These are phyloP conservation scores for Ustilago xerochloae DNA, from an alignment of 1,284 basidiomycete genomes.

Conservation along the genomic window DNA sequence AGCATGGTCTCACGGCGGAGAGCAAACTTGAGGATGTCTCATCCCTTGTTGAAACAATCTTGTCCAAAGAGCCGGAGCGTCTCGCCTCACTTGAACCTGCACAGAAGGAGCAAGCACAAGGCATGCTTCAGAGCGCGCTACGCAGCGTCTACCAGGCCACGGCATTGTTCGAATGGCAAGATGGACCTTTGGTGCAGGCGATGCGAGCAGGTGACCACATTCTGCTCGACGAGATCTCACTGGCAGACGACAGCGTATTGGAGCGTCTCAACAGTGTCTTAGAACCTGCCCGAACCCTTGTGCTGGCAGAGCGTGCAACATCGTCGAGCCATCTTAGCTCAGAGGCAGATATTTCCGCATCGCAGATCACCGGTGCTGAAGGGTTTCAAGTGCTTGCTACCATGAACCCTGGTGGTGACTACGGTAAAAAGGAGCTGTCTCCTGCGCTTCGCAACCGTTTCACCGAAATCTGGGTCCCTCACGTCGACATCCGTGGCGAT, in stretches of 20 bases:
- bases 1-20: conserved; percentile 21
- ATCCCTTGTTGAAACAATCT: conserved; percentile 19
- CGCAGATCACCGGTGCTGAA: conserved; percentile 48
- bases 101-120: conserved; percentile 9
- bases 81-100: conserved; percentile 9
- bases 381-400: conserved; percentile 92
- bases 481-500: conserved; percentile 81
- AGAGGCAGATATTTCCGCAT: conserved; percentile 40
- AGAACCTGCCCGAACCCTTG: conserved; percentile 87
- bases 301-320: conserved; percentile 92
- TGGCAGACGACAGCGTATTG: conserved; percentile 97
- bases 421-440: conserved; percentile 98
- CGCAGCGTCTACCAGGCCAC: conserved; percentile 71
- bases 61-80: conserved; percentile 17
- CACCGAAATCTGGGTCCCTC: conserved; percentile 98
- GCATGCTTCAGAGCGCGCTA: conserved; percentile 69
- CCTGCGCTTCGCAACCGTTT: conserved; percentile 97
- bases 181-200: conserved; percentile 91
- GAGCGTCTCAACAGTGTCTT: conserved; percentile 97
- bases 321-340: conserved; percentile 69
- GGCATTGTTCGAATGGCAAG: conserved; percentile 95
- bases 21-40: conserved; percentile 42
- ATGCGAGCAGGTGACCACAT: conserved; percentile 89
- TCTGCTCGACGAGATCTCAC: conserved; percentile 94
- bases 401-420: conserved; percentile 99